Conservation (phyloP, 768 basidiomycete species). For the Boletus pseudo-olivaceus region DNA sequence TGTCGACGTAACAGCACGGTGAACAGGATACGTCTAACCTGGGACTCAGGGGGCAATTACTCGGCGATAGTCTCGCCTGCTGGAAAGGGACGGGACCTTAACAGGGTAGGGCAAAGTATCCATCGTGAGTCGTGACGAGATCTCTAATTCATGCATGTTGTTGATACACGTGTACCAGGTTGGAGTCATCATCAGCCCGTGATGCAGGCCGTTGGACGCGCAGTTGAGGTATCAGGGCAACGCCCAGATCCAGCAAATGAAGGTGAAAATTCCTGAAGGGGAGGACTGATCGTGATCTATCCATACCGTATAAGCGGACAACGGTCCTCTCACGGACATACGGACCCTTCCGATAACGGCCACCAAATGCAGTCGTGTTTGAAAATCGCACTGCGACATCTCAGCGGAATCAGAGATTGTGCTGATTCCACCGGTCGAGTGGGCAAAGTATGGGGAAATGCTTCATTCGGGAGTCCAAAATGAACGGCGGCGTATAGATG, state of each 20-base stretch:
- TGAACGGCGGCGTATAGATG: slow-evolving; percentile 1
- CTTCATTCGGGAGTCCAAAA: slow-evolving; percentile 1
- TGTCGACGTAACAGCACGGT: slow-evolving; percentile 27
- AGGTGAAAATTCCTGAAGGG: slow-evolving; percentile 17
- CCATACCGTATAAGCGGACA: slow-evolving; percentile 14
- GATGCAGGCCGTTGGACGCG: slow-evolving; percentile 6
- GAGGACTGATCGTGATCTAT: slow-evolving; percentile 22
- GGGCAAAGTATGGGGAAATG: slow-evolving; percentile 4
- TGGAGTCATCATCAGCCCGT: slow-evolving; percentile 9
- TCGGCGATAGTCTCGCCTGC: slow-evolving; percentile 18
- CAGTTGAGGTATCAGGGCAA: slow-evolving; percentile 17
- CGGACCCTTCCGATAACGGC: slow-evolving; percentile 21
- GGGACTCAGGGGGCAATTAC: slow-evolving; percentile 17
- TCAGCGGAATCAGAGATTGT: slow-evolving; percentile 22
- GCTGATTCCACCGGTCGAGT: slow-evolving; percentile 17
- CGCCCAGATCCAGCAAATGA: slow-evolving; percentile 20
- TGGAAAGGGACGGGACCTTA: slow-evolving; percentile 13
- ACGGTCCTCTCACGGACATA: slow-evolving; percentile 25
- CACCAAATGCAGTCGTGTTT: slow-evolving; percentile 14
- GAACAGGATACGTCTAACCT: slow-evolving; percentile 5
- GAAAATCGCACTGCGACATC: slow-evolving; percentile 23
- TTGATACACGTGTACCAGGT: slow-evolving; percentile 25
- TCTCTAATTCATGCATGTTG: slow-evolving; percentile 11
- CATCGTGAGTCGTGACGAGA: slow-evolving; percentile 7
- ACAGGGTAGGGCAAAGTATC: slow-evolving; percentile 5